Evolutionary conservation across 2,329 filamentous ascomycete genomes (phyloP).

Genomic region (Aureobasidium sp.): DNA sequence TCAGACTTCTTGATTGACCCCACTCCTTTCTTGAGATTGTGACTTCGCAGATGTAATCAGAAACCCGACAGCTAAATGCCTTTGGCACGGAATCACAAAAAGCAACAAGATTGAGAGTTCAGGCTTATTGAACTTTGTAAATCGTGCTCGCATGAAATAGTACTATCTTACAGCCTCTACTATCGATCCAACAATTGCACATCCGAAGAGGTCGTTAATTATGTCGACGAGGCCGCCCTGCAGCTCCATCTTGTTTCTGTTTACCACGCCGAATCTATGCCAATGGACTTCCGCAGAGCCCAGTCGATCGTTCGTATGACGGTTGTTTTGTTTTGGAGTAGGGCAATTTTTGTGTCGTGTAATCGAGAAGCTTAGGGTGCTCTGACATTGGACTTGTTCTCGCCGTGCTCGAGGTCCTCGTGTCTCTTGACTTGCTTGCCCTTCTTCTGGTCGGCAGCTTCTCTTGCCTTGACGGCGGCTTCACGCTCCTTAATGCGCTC

Average conservation of each 20-base stretch:
- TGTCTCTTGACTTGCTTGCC: conserved; percentile 13
- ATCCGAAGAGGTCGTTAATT: not conserved
- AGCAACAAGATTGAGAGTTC: too few species aligned
- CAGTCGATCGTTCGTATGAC: not conserved
- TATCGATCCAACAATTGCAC: not conserved
- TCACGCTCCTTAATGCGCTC: conserved; percentile 48
- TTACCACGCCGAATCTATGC: not conserved
- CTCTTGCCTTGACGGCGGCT: conserved; percentile 27
- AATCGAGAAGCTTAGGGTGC: not conserved
- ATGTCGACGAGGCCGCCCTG: not conserved
- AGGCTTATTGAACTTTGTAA: not conserved
- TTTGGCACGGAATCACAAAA: too few species aligned
- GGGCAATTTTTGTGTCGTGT: not conserved
- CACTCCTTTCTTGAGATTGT: too few species aligned
- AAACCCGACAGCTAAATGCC: too few species aligned
- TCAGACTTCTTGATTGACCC: too few species aligned
- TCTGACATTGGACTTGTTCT: not conserved
- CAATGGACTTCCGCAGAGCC: not conserved
- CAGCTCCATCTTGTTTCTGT: not conserved
- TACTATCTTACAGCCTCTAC: not conserved
- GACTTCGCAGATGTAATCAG: too few species aligned
- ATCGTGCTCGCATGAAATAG: conserved; percentile 9
- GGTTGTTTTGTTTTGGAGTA: not conserved
- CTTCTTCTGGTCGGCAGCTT: conserved; percentile 23
- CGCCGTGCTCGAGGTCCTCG: not conserved